Percentiles rank a stretch among this genome's conserved stretches.
Evolutionary conservation across 2,329 filamentous ascomycete genomes (phyloP).

Genomic region (Fonsecaea pugnacius): DNA sequence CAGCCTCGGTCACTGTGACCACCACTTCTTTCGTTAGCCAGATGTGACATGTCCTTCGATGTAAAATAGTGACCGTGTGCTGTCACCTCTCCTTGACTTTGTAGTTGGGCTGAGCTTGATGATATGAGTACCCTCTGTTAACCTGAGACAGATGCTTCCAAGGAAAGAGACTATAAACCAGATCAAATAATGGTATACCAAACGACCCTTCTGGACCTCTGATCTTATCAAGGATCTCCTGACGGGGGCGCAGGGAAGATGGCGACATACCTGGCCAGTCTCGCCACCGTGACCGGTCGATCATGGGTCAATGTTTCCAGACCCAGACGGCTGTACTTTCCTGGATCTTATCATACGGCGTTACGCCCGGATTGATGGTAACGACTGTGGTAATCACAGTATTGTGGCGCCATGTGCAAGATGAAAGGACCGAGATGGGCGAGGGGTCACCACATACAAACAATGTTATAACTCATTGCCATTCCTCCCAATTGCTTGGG

Average conservation of each 20-base stretch:
- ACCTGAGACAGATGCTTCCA: background rate
- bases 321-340: background rate
- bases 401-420: constrained; percentile 5
- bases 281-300: background rate
- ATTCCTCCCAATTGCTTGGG: background rate
- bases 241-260: constrained; percentile 8
- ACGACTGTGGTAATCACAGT: background rate
- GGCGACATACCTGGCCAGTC: constrained; percentile 2
- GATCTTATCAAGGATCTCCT: background rate
- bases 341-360: constrained; percentile 2
- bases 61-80: no score
- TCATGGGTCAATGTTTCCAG: background rate
- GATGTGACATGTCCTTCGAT: no score
- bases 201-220: no score
- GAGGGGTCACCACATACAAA: background rate
- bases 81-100: no score
- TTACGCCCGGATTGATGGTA: constrained; percentile 3
- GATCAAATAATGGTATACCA: constrained; percentile 7
- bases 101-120: no score
- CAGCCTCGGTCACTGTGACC: no score
- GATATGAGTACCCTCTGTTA: background rate
- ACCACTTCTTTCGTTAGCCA: no score
- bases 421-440: background rate
- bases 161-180: background rate
- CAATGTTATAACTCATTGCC: background rate